Evolutionary conservation across 2,329 filamentous ascomycete species (phyloP).

Genomic region (Grosmannia clavigera): DNA sequence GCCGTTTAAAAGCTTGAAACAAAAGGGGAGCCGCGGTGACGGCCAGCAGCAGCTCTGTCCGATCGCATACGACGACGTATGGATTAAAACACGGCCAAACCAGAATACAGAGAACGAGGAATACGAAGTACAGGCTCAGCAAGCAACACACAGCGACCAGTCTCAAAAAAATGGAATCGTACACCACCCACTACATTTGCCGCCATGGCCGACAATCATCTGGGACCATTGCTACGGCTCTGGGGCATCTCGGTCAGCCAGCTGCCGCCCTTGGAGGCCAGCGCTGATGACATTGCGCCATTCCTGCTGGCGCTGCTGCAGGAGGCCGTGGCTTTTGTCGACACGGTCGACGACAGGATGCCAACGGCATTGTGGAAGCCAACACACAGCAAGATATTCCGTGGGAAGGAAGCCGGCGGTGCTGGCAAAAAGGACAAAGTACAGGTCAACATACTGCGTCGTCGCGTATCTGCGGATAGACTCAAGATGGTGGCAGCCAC

Average conservation of each 20-base stretch:
- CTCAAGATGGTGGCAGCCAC: constrained; percentile 1
- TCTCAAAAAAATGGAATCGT: background rate
- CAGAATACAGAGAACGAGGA: background rate
- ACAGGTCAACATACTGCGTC: constrained; percentile 40
- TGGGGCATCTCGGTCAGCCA: constrained; percentile 36
- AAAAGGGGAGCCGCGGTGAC: background rate
- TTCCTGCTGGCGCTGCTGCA: constrained; percentile 40
- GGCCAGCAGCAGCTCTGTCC: background rate
- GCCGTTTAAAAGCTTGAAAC: background rate
- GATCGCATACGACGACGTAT: too few species aligned
- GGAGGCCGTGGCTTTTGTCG: constrained; percentile 49
- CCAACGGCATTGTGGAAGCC: constrained; percentile 21
- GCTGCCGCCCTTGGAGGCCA: constrained; percentile 29
- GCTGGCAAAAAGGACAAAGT: constrained; percentile 26
- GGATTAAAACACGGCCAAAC: background rate
- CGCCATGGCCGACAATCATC: constrained; percentile 4
- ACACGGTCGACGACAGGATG: constrained; percentile 21
- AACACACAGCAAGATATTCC: constrained; percentile 31
- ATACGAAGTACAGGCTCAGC: background rate
- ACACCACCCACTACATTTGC: background rate
- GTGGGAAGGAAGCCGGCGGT: constrained; percentile 7
- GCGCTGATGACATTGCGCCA: constrained; percentile 29
- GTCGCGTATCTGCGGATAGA: constrained; percentile 26
- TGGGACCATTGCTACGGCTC: constrained; percentile 40
- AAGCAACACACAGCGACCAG: background rate